A percentile compares a stretch with the other conserved stretches of the same genome.
Evolutionary conservation across 1,284 basidiomycete genomes (phyloP).

Genomic region (Laetiporus sulphureus): DNA sequence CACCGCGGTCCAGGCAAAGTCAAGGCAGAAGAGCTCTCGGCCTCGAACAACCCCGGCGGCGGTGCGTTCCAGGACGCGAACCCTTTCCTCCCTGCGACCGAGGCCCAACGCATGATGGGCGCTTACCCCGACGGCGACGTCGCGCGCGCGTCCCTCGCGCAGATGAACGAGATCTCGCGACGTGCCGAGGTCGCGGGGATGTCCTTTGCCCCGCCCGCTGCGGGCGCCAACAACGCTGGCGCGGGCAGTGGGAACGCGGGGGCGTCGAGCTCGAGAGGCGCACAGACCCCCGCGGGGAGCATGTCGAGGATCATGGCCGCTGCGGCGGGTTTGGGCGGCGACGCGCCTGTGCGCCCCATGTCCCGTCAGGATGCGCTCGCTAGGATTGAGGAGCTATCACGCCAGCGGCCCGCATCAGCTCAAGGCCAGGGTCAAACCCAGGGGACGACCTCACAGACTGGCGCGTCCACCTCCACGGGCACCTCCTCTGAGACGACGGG

Average conservation of each 20-base stretch:
- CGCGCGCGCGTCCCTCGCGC: slow-evolving; percentile 54
- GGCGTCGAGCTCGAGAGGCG: slow-evolving; percentile 8
- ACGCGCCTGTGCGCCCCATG: slow-evolving; percentile 25
- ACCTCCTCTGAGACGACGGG: slow-evolving; percentile 1
- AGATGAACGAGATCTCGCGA: slow-evolving; percentile 71
- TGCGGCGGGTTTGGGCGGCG: slow-evolving; percentile 25
- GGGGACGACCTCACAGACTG: slow-evolving; percentile 2
- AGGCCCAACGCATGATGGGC: slow-evolving; percentile 52
- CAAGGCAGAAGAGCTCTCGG: slow-evolving; percentile 22
- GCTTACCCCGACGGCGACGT: slow-evolving; percentile 47
- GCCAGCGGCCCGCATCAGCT: slow-evolving; percentile 31
- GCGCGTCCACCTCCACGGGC: slow-evolving; percentile 1
- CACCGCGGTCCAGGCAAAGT: slow-evolving; percentile 18
- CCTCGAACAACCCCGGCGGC: slow-evolving; percentile 11
- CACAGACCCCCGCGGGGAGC: slow-evolving; percentile 12
- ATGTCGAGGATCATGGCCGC: slow-evolving; percentile 27
- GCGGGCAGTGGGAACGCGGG: slow-evolving; percentile 4
- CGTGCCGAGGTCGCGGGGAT: slow-evolving; percentile 41
- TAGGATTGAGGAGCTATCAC: slow-evolving; percentile 43
- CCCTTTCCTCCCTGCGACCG: slow-evolving; percentile 53
- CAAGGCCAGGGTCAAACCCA: slow-evolving; percentile 12
- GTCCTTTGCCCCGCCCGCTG: slow-evolving; percentile 27
- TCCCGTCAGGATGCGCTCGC: slow-evolving; percentile 42
- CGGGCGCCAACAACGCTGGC: slow-evolving; percentile 4
- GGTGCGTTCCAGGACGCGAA: slow-evolving; percentile 27